Percentiles rank a stretch among this genome's conserved stretches.
phyloP scores from a whole-genome alignment of 2,329 filamentous ascomycete genomes.

The Botrytis tulipae region DNA sequence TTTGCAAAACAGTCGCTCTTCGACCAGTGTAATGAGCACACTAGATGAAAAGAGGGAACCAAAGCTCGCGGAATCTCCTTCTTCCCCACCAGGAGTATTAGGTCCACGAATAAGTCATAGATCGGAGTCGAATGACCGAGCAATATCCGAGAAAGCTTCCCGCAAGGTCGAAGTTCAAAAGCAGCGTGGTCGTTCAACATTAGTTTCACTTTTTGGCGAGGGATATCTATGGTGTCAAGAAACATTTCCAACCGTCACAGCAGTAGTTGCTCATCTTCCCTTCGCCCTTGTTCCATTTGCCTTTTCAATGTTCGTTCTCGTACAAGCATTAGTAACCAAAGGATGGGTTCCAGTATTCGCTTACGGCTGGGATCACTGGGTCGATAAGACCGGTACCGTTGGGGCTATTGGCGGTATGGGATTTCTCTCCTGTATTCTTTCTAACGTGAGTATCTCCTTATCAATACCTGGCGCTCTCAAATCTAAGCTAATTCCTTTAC shows the following conservation, averaged over 20 bases:
- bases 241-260: constrained; percentile 68
- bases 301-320: constrained; percentile 72
- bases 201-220: constrained; percentile 50
- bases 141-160: constrained; percentile 19
- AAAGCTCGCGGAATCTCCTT: constrained; percentile 2
- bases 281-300: constrained; percentile 69
- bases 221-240: constrained; percentile 60
- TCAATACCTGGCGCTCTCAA: background rate
- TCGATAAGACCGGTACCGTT: constrained; percentile 64
- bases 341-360: constrained; percentile 74
- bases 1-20: constrained; percentile 21
- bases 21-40: constrained; percentile 21
- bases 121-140: constrained; percentile 18
- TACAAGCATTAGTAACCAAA: constrained; percentile 69
- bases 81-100: background rate
- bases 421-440: constrained; percentile 67
- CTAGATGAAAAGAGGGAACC: constrained; percentile 26
- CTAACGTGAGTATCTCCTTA: constrained; percentile 57
- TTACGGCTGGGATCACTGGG: constrained; percentile 72
- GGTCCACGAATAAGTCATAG: background rate
- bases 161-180: constrained; percentile 11
- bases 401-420: constrained; percentile 71
- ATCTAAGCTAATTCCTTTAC: constrained; percentile 24
- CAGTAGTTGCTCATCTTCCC: constrained; percentile 64
- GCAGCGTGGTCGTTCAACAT: constrained; percentile 43